Evolutionary conservation across 768 basidiomycete species (phyloP), one percentile per base, ranked within the genome.

Genomic region (Lactifluus subvellereus): DNA sequence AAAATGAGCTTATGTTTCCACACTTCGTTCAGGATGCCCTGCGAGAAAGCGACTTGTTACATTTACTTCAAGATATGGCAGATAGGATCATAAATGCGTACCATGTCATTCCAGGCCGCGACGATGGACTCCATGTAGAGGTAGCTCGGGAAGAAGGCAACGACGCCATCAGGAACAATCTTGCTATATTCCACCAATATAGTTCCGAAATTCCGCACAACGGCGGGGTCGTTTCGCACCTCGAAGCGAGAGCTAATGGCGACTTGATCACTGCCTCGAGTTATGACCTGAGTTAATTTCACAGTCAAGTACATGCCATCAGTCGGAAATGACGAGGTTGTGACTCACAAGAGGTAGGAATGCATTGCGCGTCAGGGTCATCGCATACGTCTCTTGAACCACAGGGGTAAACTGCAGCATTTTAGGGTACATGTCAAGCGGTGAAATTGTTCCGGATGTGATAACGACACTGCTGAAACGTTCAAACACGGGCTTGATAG

Each of bases 31-130:
- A 99, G 78, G 68, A 99, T 98, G 45, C 96, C 96, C 97, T 99
- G 70, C 33, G 18, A 35, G 10, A 16, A 62, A 37, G 33, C 13
- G 42, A 49, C 54, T 9, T 30, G 49, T 59, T 27, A 62, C 5
- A n/a, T 40, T 47, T 47, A 47, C 33, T 1, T 14, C 35, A 9
- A 40, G 9, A 47, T 38, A 20, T 3, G 32, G 18, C 3, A 35
- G 20, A 18, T 45, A 11, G 4, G 2, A 18, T 53, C 40, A n/a
- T 74, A 75, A 60, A 35, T 51, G 35, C 88, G 57, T 72, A 95
- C 97, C 97, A 99, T 99, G 74, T 99, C 97, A 71, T 98, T 98
- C 97, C 97, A 99, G n/a, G 97, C 97, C 2, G 94, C 94, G 11
- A 98, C 97, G 62, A 99, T 99, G 27, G 92, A 94, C 75, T 99